Base-by-base conservation (phyloP, 2,329 filamentous ascomycete genomes). In the Aureobasidium mangrovei region DNA sequence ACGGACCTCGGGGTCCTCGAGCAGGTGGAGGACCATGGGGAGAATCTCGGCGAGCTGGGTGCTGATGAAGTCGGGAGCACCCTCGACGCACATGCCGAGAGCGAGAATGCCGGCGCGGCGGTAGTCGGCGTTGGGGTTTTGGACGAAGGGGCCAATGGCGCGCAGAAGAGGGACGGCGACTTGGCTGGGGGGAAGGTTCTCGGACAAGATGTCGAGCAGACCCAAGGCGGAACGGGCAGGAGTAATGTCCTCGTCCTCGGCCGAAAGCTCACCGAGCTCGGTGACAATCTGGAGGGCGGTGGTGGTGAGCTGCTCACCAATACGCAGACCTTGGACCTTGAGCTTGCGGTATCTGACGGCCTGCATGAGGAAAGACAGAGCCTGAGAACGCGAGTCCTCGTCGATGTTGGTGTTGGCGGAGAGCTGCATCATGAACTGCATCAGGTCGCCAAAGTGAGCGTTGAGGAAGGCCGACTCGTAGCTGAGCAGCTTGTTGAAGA, bases 11-110 rank as follows among this genome's bases (percentile, higher is more conserved):
- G 81, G 76, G 67, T 98, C 93, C 66, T 89, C 79, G 38, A 98
- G 81, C 7, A 97, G 79, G 64, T 82, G 83, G 56, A 96, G 78
- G 56, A 97, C 83, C 62, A 88, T 78, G 46, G 93, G 93, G 69
- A 97, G 82, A 61, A 97, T 86, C 60, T 85, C 81, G 65, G 85
- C 79, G 59, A 97, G 81, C 72, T 98, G 93, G 24, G 91, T 95
- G 60, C 88, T 89, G 65, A 97, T 90, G 72, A 97, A 98, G 70
- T 98, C 93, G 12, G 93, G 93, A 31, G 93, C 91, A 63, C 93
- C 93, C 76, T 97, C 93, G 52, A 95, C 91, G 63, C 88, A 91
- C 76, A 91, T 94, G 57, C 91, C 91, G 4, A 98, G 80, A 46
- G 91, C 86, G 59, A 97, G 79, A 66, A 97, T 93, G 71, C 88